Evolutionary conservation across 1,284 basidiomycete species (phyloP).

Genomic region (Leucoagaricus sp.): DNA sequence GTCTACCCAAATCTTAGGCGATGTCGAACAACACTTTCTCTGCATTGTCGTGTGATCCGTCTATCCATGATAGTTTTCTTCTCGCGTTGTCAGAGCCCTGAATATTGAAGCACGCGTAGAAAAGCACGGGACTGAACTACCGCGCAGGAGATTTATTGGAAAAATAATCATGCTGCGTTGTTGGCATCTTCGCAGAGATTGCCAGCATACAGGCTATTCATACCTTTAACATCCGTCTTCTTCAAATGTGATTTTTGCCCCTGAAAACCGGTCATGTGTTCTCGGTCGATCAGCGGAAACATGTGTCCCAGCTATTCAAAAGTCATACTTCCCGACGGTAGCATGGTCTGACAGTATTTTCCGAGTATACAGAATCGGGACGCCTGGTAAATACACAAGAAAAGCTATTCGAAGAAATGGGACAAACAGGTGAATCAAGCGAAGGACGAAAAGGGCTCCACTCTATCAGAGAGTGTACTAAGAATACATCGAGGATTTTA

Average conservation of each 20-base stretch:
- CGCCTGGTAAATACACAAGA: neutral
- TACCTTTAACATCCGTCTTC: neutral
- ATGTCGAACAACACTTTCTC: too few species aligned
- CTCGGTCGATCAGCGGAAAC: neutral
- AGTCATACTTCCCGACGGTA: neutral
- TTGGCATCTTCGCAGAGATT: neutral
- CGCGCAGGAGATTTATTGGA: slow-evolving; percentile 3
- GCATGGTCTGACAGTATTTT: slow-evolving; percentile 2
- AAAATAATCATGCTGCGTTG: neutral
- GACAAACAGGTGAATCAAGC: neutral
- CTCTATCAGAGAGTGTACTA: neutral
- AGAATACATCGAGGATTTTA: neutral
- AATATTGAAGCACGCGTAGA: too few species aligned
- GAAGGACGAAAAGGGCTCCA: neutral
- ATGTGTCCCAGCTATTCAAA: neutral
- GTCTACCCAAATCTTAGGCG: too few species aligned
- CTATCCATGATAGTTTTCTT: too few species aligned
- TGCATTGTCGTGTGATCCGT: too few species aligned
- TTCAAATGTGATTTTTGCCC: neutral
- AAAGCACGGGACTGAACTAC: neutral
- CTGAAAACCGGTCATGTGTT: neutral
- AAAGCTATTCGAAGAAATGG: too few species aligned
- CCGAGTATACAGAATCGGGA: neutral
- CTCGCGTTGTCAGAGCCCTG: too few species aligned
- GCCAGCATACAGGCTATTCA: neutral